Percentiles rank a stretch among this genome's conserved stretches.
phyloP scores from a whole-genome alignment of 108 stramenopile species.

The Cyclotella atomus region DNA sequence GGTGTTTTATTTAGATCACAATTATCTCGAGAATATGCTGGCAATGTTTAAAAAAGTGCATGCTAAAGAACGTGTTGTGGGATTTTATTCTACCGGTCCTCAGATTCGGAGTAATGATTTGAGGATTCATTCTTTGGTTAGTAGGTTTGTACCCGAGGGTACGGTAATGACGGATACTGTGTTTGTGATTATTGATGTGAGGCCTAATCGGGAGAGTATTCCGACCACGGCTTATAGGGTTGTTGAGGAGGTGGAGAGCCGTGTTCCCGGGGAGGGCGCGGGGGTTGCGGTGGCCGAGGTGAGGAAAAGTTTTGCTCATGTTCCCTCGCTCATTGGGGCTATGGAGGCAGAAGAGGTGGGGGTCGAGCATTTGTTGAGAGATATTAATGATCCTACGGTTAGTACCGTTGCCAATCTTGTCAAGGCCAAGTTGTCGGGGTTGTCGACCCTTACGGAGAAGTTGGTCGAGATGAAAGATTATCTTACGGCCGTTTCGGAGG shows the following conservation, averaged over 20 bases:
- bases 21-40: slow-evolving; percentile 93
- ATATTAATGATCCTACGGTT: slow-evolving; percentile 99
- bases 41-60: slow-evolving; percentile 86
- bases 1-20: slow-evolving; percentile 98
- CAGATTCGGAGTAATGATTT: slow-evolving; percentile 92
- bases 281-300: slow-evolving; percentile 71
- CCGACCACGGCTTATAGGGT: slow-evolving; percentile 96
- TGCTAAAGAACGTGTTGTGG: slow-evolving; percentile 93
- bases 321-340: slow-evolving; percentile 90
- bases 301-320: slow-evolving; percentile 92
- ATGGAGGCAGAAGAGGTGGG: slow-evolving; percentile 98
- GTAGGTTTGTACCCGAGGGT: slow-evolving; percentile 72
- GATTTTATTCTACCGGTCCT: slow-evolving; percentile 95
- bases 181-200: slow-evolving; percentile 99
- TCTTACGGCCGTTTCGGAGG: slow-evolving; percentile 76
- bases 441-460: slow-evolving; percentile 86
- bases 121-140: slow-evolving; percentile 82
- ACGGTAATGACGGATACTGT: slow-evolving; percentile 78
- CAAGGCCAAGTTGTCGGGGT: slow-evolving; percentile 93
- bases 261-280: slow-evolving; percentile 14
- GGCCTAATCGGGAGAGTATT: slow-evolving; percentile 89
- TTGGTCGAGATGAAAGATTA: slow-evolving; percentile 96
- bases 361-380: slow-evolving; percentile 98
- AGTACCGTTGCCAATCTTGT: slow-evolving; percentile 91
- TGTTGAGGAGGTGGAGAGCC: slow-evolving; percentile 82